A percentile compares a stretch with the other conserved stretches of the same genome.
These are phyloP conservation scores for Aspergillus steynii DNA, from an alignment of 495 filamentous ascomycete species.

Conservation along the genomic window DNA sequence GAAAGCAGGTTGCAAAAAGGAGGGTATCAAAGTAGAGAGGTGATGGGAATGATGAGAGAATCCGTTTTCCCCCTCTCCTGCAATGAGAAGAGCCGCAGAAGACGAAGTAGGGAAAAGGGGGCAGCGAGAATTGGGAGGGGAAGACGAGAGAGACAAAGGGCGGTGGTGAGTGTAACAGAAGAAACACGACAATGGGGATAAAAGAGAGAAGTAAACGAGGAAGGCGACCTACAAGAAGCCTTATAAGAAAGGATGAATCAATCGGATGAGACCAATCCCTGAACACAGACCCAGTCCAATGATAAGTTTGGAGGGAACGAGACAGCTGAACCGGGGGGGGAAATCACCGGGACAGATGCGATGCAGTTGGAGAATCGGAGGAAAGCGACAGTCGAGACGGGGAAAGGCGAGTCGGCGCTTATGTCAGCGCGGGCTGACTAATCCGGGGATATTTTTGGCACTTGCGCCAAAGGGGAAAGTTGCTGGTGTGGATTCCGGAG, in stretches of 20 bases:
- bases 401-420: conserved; percentile 5
- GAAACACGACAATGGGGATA: conserved; percentile 23
- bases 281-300: conserved; percentile 13
- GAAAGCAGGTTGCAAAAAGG: conserved; percentile 22
- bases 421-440: conserved; percentile 5
- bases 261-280: conserved; percentile 15
- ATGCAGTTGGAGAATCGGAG: conserved; percentile 12
- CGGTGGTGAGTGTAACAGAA: conserved; percentile 3
- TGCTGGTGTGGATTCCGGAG: too few relatives aligned
- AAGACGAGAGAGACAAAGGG: conserved; percentile 1
- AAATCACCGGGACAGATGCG: background rate
- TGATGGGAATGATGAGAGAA: conserved; percentile 14
- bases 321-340: conserved; percentile 17
- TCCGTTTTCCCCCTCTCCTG: background rate
- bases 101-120: conserved; percentile 22
- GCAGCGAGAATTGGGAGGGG: background rate
- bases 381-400: conserved; percentile 17
- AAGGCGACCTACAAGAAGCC: conserved; percentile 53
- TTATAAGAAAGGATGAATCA: conserved; percentile 27
- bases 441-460: conserved; percentile 1
- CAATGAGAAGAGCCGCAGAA: conserved; percentile 14
- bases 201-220: conserved; percentile 22
- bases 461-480: background rate
- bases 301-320: conserved; percentile 16
- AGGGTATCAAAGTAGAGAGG: conserved; percentile 13